phyloP scores from a whole-genome alignment of 1,284 basidiomycete genomes.

The Trichosporon faecale region DNA sequence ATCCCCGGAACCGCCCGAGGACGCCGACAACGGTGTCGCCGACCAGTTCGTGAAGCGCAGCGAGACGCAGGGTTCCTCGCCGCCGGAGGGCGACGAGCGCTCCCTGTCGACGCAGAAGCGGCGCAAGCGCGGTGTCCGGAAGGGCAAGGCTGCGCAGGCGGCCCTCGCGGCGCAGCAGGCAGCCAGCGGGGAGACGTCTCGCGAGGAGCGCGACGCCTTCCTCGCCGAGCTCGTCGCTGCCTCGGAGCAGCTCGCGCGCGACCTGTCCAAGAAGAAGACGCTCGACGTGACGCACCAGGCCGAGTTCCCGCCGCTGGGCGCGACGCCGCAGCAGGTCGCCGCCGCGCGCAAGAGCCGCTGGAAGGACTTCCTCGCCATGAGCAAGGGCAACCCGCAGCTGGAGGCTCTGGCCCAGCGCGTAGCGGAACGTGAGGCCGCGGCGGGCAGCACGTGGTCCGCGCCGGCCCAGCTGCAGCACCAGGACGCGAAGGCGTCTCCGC shows the following conservation, averaged over 20 bases:
- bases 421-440: slow-evolving; percentile 40
- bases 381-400: slow-evolving; percentile 48
- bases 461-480: slow-evolving; percentile 47
- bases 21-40: slow-evolving; percentile 17
- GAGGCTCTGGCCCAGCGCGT: slow-evolving; percentile 47
- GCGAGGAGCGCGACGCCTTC: slow-evolving; percentile 46
- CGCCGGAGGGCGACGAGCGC: slow-evolving; percentile 31
- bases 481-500: background rate
- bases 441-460: slow-evolving; percentile 44
- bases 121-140: slow-evolving; percentile 51
- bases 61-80: background rate
- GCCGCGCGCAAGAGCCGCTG: slow-evolving; percentile 48
- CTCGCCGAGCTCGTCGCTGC: slow-evolving; percentile 70
- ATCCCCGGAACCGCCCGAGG: slow-evolving; percentile 33
- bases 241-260: slow-evolving; percentile 75
- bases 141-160: slow-evolving; percentile 53
- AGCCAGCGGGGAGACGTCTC: slow-evolving; percentile 28
- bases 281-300: slow-evolving; percentile 35
- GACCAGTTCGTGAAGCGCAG: slow-evolving; percentile 10
- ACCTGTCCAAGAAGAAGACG: slow-evolving; percentile 57
- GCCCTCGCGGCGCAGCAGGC: slow-evolving; percentile 34
- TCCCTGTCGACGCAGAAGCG: slow-evolving; percentile 46
- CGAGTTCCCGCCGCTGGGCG: slow-evolving; percentile 50
- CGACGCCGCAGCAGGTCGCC: slow-evolving; percentile 40
- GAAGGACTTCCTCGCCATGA: slow-evolving; percentile 49